Evolutionary conservation across 768 basidiomycete species (phyloP).

Genomic region (Fistulinella prunicolor): DNA sequence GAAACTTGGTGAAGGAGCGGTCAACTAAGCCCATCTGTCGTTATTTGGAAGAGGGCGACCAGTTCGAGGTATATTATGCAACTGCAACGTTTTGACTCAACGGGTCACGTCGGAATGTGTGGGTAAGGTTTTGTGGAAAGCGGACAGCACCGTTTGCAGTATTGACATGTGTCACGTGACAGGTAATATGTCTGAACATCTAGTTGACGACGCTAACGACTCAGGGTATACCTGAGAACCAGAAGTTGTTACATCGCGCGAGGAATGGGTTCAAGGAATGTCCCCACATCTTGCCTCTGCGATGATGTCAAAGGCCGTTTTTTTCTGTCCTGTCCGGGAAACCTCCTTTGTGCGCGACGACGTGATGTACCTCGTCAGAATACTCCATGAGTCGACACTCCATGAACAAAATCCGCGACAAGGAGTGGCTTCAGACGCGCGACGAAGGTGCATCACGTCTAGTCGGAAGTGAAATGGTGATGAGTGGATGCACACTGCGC

Average conservation of each 20-base stretch:
- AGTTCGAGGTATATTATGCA: too few species aligned
- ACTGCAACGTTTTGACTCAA: too few species aligned
- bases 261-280: conserved; percentile 49
- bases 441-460: conserved; percentile 52
- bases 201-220: neutral
- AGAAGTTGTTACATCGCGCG: conserved; percentile 47
- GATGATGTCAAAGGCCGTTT: conserved; percentile 39
- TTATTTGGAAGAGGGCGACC: too few species aligned
- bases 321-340: conserved; percentile 52
- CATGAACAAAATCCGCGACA: conserved; percentile 50
- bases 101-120: conserved; percentile 39
- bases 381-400: conserved; percentile 20
- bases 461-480: conserved; percentile 54
- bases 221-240: too few species aligned
- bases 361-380: conserved; percentile 36
- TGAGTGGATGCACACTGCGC: conserved; percentile 64
- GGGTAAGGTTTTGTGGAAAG: conserved; percentile 78
- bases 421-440: conserved; percentile 62
- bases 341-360: conserved; percentile 55
- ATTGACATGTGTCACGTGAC: conserved; percentile 39
- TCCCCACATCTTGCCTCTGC: conserved; percentile 31
- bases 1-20: too few species aligned
- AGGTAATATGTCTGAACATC: neutral
- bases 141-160: conserved; percentile 72
- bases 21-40: too few species aligned